Evolutionary conservation across 2,329 filamentous ascomycete species (phyloP).

Genomic region (Fusarium sp.): DNA sequence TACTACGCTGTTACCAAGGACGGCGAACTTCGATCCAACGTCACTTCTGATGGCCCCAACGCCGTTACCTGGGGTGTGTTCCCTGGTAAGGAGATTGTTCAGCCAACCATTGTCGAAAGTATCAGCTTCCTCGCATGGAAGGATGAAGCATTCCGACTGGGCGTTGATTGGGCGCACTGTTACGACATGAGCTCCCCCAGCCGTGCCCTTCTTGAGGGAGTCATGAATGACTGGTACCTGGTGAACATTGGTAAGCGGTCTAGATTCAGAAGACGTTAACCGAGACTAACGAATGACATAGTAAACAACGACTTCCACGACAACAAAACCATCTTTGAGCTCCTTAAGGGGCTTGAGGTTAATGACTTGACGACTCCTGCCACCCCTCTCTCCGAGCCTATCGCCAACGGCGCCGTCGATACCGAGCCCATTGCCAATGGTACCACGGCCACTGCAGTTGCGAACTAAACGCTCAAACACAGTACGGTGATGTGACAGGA

Average conservation of each 20-base stretch:
- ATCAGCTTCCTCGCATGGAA: constrained; percentile 99
- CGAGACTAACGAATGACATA: constrained; percentile 50
- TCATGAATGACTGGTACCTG: constrained; percentile 93
- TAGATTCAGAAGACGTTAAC: constrained; percentile 3
- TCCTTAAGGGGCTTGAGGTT: constrained; percentile 84
- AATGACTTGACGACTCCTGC: constrained; percentile 66
- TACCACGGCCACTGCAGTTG: constrained; percentile 9
- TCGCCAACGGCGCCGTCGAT: constrained; percentile 26
- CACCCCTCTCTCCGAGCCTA: constrained; percentile 43
- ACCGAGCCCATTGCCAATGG: constrained; percentile 27
- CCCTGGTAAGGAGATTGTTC: constrained; percentile 98
- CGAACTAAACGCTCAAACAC: constrained; percentile 30
- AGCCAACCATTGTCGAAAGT: constrained; percentile 98
- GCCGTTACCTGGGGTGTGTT: constrained; percentile 99
- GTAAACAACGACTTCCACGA: constrained; percentile 99
- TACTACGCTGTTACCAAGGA: constrained; percentile 93
- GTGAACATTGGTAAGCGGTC: constrained; percentile 85
- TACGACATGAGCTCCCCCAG: constrained; percentile 82
- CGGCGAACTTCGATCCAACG: constrained; percentile 86
- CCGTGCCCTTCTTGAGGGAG: constrained; percentile 79
- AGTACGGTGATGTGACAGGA: not conserved
- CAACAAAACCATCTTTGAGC: constrained; percentile 80
- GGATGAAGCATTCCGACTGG: constrained; percentile 94
- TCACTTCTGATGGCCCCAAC: constrained; percentile 87
- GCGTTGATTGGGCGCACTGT: constrained; percentile 93